Base-by-base conservation (phyloP, 768 basidiomycete species). In the Lactarius indigo region DNA sequence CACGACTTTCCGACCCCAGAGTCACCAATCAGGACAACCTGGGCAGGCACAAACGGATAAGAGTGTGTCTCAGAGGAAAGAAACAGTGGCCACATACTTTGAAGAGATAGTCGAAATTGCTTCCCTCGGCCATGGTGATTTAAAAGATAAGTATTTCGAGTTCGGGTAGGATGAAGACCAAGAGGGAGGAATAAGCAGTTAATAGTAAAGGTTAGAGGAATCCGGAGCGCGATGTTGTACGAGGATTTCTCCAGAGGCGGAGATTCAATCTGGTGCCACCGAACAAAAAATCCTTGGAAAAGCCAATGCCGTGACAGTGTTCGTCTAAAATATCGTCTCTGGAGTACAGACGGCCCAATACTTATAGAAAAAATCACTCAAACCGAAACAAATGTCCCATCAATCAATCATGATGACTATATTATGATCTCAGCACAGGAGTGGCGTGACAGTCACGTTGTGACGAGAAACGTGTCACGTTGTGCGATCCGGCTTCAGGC, bases 1-100 rank as follows among this genome's bases (percentile, higher is more conserved):
- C 81, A 98, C 96, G 94, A 96, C 86, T 99, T 99, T 77, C 96
- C 96, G 75, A 99, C 96, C 69, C 96, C 96, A 69, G 95, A 97
- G 79, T 99, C 96, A 76, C 96, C 96, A 81, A 98, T 98, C 71
- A 99, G 87, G 73, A 99, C 96, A 73, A 98, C 93, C 96, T 98
- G 68, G 44, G 59, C 9, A 12, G 68, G 47, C 18, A 28, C 26
- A 54, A 50, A 17, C 17, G 18, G 41, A 26, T 44, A 61, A 33
- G 44, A 58, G 18, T 58, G 44, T n/a, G 47, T 58, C 52, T 23
- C 44, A 31, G 47, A 12, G 30, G 15, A 35, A 59, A 28, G 15
- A 35, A 59, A 28, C 26, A 42, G 23, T n/a, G 44, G 30, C 23
- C 20, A 75, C 80, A 37, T 60, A 96, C 96, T 87, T 99, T 98